Base-by-base conservation (phyloP, 1,284 basidiomycete genomes). In the Limonomyces culmigenus region DNA sequence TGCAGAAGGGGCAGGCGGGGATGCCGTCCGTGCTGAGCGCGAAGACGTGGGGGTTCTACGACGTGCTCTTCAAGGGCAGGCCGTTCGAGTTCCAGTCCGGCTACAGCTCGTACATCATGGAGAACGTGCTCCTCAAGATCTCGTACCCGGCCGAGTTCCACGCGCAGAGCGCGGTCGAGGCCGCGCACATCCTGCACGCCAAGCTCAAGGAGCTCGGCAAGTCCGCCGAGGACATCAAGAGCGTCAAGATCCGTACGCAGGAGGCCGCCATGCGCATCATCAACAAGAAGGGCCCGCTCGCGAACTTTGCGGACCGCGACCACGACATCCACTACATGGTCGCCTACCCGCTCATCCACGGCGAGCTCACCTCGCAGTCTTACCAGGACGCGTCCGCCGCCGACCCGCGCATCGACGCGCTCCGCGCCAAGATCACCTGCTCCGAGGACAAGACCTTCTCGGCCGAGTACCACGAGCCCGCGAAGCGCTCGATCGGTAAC, bases 11-110 rank as follows among this genome's bases (percentile, higher is more conserved):
- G 31, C 86, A 95, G 58, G 83, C 83, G 54, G 88, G 88, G 42
- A 74, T 92, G 47, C 89, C 88, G 12, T 87, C 84, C 30, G 88
- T 91, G 18, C 66, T 93, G 42, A 86, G 80, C 12, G 83, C 88
- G 30, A 91, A 89, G 62, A 88, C 80, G 0, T 95, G 89, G 89
- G 89, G 89, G 43, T 95, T 95, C 67, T 93, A 93, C 54, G 91
- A 95, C 48, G 89, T 93, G 36, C 60, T 92, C 30, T 92, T 93
- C 75, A 88, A 89, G 79, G 80, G 86, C 53, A 80, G 86, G 53
- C 72, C 73, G 25, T 93, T 95, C 57, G 71, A 87, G 58, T 92
- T 95, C 73, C 85, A 92, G 58, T 72, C 79, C 42, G 77, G 84
- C 6, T 93, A 80, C 54, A 71, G 75, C 29, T 74, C 75, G 6